These are phyloP conservation scores for Myxozyma kluyveri DNA, from an alignment of 805 yeast species.

Conservation along the genomic window DNA sequence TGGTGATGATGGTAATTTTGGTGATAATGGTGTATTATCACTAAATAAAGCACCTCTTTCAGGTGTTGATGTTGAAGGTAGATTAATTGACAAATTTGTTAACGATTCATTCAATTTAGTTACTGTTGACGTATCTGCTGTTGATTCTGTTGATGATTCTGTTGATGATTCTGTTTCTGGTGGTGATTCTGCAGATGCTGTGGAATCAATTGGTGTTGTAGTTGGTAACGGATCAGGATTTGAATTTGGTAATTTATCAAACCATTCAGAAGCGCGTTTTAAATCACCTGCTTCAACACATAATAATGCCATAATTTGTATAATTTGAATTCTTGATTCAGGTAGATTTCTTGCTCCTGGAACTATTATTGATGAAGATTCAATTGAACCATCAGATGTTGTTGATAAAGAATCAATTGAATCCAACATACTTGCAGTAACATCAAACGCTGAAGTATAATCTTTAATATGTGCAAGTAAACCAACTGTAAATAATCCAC, in stretches of 20 bases:
- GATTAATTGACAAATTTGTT: no score
- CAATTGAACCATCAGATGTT: constrained; percentile 1
- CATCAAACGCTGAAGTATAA: constrained; percentile 38
- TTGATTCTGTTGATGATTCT: background rate
- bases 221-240: constrained; percentile 12
- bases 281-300: constrained; percentile 21
- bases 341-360: background rate
- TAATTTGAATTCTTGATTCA: background rate
- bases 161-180: background rate
- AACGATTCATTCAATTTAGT: no score
- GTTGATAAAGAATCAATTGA: constrained; percentile 21
- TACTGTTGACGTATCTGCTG: no score
- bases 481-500: constrained; percentile 7
- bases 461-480: constrained; percentile 39
- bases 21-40: background rate
- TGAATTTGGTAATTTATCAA: constrained; percentile 9
- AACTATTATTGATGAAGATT: constrained; percentile 11
- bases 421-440: constrained; percentile 37
- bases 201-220: background rate
- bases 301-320: constrained; percentile 20
- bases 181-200: background rate
- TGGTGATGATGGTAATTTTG: background rate
- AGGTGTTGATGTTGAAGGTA: no score
- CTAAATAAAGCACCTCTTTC: constrained; percentile 5
- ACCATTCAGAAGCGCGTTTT: constrained; percentile 14